Percentiles rank a stretch among this genome's conserved stretches.
Evolutionary conservation across 169 alveolate genomes (phyloP).

Genomic region (Besnoitia besnoiti): DNA sequence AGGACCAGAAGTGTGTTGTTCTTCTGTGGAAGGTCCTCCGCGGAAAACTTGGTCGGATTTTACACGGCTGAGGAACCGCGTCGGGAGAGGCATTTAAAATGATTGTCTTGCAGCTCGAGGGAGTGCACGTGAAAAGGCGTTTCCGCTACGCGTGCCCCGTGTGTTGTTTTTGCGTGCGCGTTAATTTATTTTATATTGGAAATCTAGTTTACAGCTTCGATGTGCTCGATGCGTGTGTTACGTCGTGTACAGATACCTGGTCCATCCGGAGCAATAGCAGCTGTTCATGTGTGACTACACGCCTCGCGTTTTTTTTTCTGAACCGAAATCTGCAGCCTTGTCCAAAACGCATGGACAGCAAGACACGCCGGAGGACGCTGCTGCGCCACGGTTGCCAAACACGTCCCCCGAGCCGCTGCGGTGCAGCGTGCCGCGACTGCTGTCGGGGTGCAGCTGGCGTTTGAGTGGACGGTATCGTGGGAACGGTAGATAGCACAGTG

Average conservation of each 20-base stretch:
- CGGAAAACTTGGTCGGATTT: neutral
- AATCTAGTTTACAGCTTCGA: neutral
- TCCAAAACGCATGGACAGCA: too few relatives aligned
- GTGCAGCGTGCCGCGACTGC: too few relatives aligned
- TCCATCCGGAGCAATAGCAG: neutral
- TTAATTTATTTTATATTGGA: neutral
- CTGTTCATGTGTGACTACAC: neutral
- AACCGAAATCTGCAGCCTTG: neutral
- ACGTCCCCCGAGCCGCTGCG: too few relatives aligned
- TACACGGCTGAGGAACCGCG: neutral
- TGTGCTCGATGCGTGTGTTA: neutral
- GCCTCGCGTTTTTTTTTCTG: neutral
- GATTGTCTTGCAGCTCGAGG: neutral
- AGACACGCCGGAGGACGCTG: too few relatives aligned
- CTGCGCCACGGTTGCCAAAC: too few relatives aligned
- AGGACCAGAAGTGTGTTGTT: neutral
- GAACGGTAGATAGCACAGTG: too few relatives aligned
- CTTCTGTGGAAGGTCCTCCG: neutral
- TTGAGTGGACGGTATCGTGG: too few relatives aligned
- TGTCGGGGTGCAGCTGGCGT: too few relatives aligned
- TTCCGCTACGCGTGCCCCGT: neutral
- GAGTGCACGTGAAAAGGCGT: neutral
- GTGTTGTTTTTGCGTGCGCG: neutral
- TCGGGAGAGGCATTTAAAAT: neutral
- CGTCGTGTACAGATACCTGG: neutral